Evolutionary conservation across 345 rosid genomes (phyloP).

Genomic region (Salix exigua): DNA sequence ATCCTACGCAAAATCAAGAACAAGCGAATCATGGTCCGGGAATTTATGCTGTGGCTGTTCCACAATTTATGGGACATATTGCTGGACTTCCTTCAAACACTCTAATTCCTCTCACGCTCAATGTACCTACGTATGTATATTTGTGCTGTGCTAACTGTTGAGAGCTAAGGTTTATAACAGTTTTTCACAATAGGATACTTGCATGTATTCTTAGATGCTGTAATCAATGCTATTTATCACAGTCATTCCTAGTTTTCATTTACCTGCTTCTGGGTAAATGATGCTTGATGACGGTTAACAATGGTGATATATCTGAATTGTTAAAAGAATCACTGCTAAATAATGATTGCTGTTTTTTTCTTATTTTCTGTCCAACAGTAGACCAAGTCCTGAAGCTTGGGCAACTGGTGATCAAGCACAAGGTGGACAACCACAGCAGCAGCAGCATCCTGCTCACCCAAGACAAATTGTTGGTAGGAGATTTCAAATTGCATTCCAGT

Average conservation of each 20-base stretch:
- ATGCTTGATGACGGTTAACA: background rate
- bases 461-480: conserved; percentile 81
- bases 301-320: background rate
- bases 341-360: background rate
- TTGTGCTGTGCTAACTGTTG: background rate
- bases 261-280: background rate
- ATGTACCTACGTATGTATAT: conserved; percentile 73
- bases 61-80: conserved; percentile 51
- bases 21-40: conserved; percentile 73
- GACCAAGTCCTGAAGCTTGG: conserved; percentile 38
- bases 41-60: conserved; percentile 77
- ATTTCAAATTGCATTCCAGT: conserved; percentile 87
- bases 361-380: conserved; percentile 21
- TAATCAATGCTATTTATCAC: background rate
- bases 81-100: conserved; percentile 65
- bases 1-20: conserved; percentile 50
- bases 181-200: background rate
- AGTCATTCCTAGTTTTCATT: background rate
- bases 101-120: conserved; percentile 88
- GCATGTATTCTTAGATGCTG: background rate
- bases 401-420: conserved; percentile 44
- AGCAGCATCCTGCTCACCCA: conserved; percentile 58
- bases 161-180: background rate
- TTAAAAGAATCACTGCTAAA: background rate
- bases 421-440: conserved; percentile 49